phyloP scores from a whole-genome alignment of 2,329 filamentous ascomycete genomes.

The Cytospora chrysosperma region DNA sequence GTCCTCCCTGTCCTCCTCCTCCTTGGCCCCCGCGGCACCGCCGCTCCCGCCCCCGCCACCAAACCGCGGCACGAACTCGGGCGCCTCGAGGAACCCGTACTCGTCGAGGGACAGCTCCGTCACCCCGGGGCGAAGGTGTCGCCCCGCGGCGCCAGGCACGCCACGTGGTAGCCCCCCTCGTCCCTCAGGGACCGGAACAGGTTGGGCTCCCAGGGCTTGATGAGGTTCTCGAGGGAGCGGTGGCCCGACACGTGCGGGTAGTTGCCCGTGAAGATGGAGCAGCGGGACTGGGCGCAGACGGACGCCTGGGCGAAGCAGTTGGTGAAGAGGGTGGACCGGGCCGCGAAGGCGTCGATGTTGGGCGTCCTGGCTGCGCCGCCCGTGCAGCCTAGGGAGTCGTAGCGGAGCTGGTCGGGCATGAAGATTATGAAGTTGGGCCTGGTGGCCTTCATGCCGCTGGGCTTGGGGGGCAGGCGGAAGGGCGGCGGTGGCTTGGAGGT shows the following conservation, averaged over 20 bases:
- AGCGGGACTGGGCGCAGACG: conserved; percentile 46
- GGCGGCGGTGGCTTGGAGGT: neutral
- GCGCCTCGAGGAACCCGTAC: too few species aligned
- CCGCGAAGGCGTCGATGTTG: conserved; percentile 43
- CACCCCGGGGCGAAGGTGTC: conserved; percentile 44
- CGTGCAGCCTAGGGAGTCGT: conserved; percentile 39
- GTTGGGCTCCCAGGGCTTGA: conserved; percentile 50
- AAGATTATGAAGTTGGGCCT: conserved; percentile 23
- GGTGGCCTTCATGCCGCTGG: conserved; percentile 23
- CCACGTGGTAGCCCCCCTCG: conserved; percentile 46
- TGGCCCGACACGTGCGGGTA: conserved; percentile 48
- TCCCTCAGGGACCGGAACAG: conserved; percentile 39
- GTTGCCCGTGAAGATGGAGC: conserved; percentile 46
- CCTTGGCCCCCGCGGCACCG: too few species aligned
- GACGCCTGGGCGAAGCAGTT: conserved; percentile 47
- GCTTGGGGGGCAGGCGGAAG: conserved; percentile 18
- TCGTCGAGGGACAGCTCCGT: conserved; percentile 44
- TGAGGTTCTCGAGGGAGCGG: conserved; percentile 45
- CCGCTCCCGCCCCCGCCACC: too few species aligned
- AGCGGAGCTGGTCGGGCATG: conserved; percentile 45
- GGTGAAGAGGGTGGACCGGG: conserved; percentile 40
- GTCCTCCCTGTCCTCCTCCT: too few species aligned
- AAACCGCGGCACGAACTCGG: too few species aligned
- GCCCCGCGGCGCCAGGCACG: conserved; percentile 42
- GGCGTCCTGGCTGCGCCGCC: conserved; percentile 34